A percentile compares a stretch with the other conserved stretches of the same genome.
These are phyloP conservation scores for Phytophthora cactorum DNA, from an alignment of 352 stramenopile species.

Conservation along the genomic window DNA sequence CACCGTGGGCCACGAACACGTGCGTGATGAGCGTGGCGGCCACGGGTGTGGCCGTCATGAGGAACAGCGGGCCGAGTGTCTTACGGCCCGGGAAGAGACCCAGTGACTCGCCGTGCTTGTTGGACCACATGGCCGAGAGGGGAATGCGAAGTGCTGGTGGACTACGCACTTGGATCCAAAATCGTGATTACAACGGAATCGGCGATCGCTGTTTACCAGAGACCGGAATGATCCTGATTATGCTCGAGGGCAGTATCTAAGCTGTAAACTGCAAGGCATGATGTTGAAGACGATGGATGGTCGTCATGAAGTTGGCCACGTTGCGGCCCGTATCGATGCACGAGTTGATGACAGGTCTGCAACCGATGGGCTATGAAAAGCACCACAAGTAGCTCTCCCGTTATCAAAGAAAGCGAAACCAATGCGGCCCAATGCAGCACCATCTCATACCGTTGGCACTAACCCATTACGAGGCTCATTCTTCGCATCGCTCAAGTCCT, in stretches of 20 bases:
- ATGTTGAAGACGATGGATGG: neutral
- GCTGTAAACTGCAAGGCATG: neutral
- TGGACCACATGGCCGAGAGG: conserved; percentile 63
- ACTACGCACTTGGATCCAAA: conserved; percentile 3
- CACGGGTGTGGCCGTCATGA: conserved; percentile 88
- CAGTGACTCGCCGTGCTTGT: conserved; percentile 68
- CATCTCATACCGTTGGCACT: conserved; percentile 7
- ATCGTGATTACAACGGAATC: conserved; percentile 30
- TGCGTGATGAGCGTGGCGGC: conserved; percentile 88
- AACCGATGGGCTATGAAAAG: conserved; percentile 4
- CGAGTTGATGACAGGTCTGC: neutral
- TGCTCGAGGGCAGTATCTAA: neutral
- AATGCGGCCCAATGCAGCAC: conserved; percentile 20
- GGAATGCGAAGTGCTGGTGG: conserved; percentile 27
- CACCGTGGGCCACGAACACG: conserved; percentile 65
- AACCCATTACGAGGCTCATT: neutral
- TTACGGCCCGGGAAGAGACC: conserved; percentile 82
- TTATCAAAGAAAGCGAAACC: conserved; percentile 15
- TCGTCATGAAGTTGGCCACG: neutral
- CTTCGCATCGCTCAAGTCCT: neutral
- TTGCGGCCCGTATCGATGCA: neutral
- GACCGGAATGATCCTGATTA: neutral
- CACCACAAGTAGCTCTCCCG: neutral
- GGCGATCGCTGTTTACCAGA: conserved; percentile 28
- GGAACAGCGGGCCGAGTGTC: conserved; percentile 86